Conservation (phyloP, 805 yeast genomes). For the Lachancea quebecensis region DNA sequence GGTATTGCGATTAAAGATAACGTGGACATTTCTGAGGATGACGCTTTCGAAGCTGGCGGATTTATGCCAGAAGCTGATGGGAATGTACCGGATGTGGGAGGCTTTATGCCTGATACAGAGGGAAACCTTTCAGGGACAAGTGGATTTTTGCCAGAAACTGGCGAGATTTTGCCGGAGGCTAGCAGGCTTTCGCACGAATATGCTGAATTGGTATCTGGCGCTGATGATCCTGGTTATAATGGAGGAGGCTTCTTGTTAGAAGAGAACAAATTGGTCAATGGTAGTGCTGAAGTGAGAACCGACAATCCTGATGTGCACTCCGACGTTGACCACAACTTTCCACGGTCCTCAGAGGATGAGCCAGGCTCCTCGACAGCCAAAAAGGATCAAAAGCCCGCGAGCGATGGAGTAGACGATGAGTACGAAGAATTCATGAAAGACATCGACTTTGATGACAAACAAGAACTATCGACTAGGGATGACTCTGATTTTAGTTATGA, state of each 20-base stretch:
- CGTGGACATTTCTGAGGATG: conserved; percentile 14
- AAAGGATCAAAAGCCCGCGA: background rate
- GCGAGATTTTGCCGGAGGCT: background rate
- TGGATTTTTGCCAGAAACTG: conserved; percentile 4
- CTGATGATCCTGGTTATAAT: background rate
- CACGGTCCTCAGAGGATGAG: no score
- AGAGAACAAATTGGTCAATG: background rate
- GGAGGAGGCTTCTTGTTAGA: background rate
- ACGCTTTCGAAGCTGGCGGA: conserved; percentile 10
- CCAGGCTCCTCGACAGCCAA: background rate
- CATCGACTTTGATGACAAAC: conserved; percentile 28
- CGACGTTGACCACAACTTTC: no score
- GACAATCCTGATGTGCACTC: background rate
- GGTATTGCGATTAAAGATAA: conserved; percentile 2
- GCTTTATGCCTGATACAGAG: background rate
- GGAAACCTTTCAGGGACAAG: background rate
- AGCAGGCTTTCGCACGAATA: background rate
- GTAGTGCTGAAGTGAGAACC: background rate
- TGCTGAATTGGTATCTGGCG: background rate
- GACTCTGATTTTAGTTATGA: conserved; percentile 9
- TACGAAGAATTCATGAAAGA: conserved; percentile 32
- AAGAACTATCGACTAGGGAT: background rate
- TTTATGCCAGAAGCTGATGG: conserved; percentile 7
- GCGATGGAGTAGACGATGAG: conserved; percentile 16
- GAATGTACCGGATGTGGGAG: conserved; percentile 3